These are phyloP conservation scores for Kwoniella pini DNA, from an alignment of 768 basidiomycete genomes.

Conservation along the genomic window DNA sequence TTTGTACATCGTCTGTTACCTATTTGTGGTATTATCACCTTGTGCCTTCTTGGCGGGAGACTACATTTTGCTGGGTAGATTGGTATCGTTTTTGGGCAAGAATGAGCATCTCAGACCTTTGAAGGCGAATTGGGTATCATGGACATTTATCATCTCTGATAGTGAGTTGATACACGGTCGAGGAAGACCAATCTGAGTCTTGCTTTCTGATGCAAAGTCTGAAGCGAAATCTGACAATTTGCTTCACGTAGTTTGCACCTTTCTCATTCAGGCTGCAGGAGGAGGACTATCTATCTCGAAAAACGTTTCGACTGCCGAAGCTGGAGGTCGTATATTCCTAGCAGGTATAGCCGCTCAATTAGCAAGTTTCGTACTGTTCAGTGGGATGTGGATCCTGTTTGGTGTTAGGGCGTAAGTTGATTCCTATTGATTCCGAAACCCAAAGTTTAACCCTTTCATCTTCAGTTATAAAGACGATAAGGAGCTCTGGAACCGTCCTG, in stretches of 20 bases:
- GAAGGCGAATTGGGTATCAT: slow-evolving; percentile 40
- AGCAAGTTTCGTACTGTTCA: slow-evolving; percentile 50
- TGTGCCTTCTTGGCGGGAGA: slow-evolving; percentile 54
- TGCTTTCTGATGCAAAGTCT: too few relatives aligned
- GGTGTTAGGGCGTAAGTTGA: slow-evolving; percentile 45
- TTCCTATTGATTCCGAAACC: neutral
- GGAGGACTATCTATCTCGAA: slow-evolving; percentile 49
- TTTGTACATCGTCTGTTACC: slow-evolving; percentile 50
- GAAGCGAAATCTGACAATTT: too few relatives aligned
- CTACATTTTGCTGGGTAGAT: slow-evolving; percentile 52
- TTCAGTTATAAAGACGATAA: slow-evolving; percentile 37
- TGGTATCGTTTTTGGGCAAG: slow-evolving; percentile 44
- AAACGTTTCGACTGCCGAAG: slow-evolving; percentile 30
- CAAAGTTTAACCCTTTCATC: neutral
- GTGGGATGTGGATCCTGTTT: slow-evolving; percentile 43
- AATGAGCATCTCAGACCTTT: slow-evolving; percentile 43
- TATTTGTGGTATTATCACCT: slow-evolving; percentile 52
- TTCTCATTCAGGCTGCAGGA: slow-evolving; percentile 54
- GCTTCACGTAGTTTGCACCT: slow-evolving; percentile 41
- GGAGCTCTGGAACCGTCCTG: slow-evolving; percentile 39
- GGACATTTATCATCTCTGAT: slow-evolving; percentile 52
- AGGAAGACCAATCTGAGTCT: too few relatives aligned
- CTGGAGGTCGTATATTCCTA: slow-evolving; percentile 51
- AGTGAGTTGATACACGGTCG: slow-evolving; percentile 37
- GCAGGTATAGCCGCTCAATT: slow-evolving; percentile 53